Evolutionary conservation across 2,329 filamentous ascomycete genomes (phyloP), one percentile per base, ranked within the genome.

Genomic region (Corynespora cassiicola): DNA sequence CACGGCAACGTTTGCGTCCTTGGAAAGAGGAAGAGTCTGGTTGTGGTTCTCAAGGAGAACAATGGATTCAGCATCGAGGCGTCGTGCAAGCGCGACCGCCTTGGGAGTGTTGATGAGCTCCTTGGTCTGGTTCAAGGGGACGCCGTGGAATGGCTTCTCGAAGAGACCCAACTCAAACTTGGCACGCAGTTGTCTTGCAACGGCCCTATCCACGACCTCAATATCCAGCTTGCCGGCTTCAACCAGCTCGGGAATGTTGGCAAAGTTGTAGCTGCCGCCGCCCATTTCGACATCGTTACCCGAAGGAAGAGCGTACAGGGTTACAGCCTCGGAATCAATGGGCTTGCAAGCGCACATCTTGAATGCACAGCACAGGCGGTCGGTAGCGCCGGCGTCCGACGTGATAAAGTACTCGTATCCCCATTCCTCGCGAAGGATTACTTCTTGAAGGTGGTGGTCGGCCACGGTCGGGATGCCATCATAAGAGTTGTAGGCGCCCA

Each of bases 201-300:
- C 86, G 4, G 86, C 86, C 7, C 72, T 77, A 61, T 89, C 76
- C n/a, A 89, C 80, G 17, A 78, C 56, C 5, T 76, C 68, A 18
- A 81, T 72, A 26, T 81, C 74, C 2, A 90, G 68, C 39, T 79
- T 81, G 1, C 84, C 84, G 1, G 77, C 74, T 36, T 80, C 68
- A 11, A 89, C 75, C 31, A 89, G 75, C 18, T 79, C 72, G 5
- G 85, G 83, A 34, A 90, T 88, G 22, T 75, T 78, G 48, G 82
- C 75, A 57, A 82, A 68, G 59, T 83, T 88, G 71, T 81, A 89
- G 14, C 82, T 85, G 14, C 87, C 86, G 24, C 86, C 86, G 9
- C 86, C 86, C 86, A 89, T 89, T 56, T 90, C 87, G 9, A 86
- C 77, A 52, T 89, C 86, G 32, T 82, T 86, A 3, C 87, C 86